These are phyloP conservation scores for Takakia lepidozioides DNA, from an alignment of 225 moss, liverwort and hornwort species.

Conservation along the genomic window DNA sequence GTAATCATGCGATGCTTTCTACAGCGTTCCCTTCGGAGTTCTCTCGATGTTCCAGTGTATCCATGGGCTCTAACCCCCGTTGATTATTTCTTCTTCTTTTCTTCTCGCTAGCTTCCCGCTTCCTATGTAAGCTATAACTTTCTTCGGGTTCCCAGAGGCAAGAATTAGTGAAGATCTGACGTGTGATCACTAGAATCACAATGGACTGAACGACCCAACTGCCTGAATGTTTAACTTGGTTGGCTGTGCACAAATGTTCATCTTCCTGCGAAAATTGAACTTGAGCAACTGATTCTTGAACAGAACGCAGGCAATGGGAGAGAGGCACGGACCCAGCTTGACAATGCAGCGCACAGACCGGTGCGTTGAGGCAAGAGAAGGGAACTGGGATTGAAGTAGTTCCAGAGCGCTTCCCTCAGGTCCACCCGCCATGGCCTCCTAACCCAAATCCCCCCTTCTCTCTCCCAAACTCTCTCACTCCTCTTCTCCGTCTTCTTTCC, in stretches of 20 bases:
- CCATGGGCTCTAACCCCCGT: neutral
- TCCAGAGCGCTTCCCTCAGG: conserved; percentile 3
- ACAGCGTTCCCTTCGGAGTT: no score
- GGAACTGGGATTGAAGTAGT: conserved; percentile 17
- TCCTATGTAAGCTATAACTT: no score
- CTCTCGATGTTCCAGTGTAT: neutral
- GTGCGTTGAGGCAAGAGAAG: conserved; percentile 17
- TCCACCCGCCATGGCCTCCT: no score
- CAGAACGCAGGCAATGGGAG: neutral
- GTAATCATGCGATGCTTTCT: no score
- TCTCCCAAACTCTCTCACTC: no score
- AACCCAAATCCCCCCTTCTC: no score
- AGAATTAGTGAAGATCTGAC: no score
- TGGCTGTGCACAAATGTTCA: neutral
- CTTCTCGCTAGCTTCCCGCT: no score
- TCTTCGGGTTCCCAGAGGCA: neutral
- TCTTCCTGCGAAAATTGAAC: neutral
- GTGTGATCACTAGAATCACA: no score
- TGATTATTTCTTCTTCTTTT: neutral
- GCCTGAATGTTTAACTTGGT: no score
- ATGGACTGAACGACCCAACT: no score
- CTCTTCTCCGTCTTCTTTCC: no score
- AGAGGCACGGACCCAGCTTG: conserved; percentile 44
- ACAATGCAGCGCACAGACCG: conserved; percentile 73
- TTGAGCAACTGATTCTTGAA: neutral